Percentiles rank a stretch among this genome's conserved stretches.
Evolutionary conservation across 2,329 filamentous ascomycete species (phyloP).

Genomic region (Chaetothyriales sp.): DNA sequence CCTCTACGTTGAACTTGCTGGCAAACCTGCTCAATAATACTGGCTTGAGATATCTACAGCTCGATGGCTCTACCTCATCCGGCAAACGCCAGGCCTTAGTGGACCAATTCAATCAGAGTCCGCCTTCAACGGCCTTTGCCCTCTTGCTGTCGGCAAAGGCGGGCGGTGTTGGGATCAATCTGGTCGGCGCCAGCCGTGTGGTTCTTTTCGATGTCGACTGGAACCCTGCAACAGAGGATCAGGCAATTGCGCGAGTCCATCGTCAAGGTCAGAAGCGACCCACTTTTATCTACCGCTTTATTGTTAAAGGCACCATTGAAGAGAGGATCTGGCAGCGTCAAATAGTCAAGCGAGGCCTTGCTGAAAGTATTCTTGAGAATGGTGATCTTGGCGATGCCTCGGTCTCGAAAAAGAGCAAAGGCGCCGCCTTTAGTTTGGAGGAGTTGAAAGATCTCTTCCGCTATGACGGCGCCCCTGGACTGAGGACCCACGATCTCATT

Average conservation of each 20-base stretch:
- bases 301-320: conserved; percentile 55
- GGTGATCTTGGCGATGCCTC: conserved; percentile 4
- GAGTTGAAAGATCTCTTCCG: conserved; percentile 56
- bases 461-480: conserved; percentile 46
- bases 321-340: conserved; percentile 66
- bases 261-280: conserved; percentile 56
- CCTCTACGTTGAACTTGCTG: conserved; percentile 55
- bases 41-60: conserved; percentile 49
- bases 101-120: conserved; percentile 53
- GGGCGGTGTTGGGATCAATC: conserved; percentile 55
- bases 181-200: conserved; percentile 56
- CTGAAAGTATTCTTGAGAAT: conserved; percentile 55
- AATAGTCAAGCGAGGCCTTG: conserved; percentile 55
- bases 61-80: conserved; percentile 54
- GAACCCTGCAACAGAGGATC: conserved; percentile 61
- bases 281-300: conserved; percentile 55
- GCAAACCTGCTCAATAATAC: conserved; percentile 47
- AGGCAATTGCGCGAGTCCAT: conserved; percentile 63
- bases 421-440: conserved; percentile 46
- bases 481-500: conserved; percentile 56
- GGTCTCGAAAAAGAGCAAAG: conserved; percentile 1
- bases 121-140: conserved; percentile 46
- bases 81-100: conserved; percentile 54
- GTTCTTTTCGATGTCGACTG: conserved; percentile 63
- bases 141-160: conserved; percentile 62